Percentiles rank a stretch among this genome's conserved stretches.
phyloP scores from a whole-genome alignment of 768 basidiomycete species.

The Mycena vitilis region DNA sequence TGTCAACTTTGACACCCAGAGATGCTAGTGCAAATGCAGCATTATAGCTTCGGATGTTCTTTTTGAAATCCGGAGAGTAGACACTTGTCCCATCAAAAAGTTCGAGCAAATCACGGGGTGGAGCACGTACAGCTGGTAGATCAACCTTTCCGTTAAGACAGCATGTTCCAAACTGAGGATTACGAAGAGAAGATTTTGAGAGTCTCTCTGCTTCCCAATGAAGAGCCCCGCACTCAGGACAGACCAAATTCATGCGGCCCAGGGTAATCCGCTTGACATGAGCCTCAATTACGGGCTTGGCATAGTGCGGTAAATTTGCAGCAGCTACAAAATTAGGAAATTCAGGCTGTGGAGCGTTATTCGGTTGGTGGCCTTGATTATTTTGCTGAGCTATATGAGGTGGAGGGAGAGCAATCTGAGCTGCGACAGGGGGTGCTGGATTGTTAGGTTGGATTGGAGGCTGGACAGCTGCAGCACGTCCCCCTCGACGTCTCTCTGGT shows the following conservation, averaged over 20 bases:
- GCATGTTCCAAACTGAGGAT: slow-evolving; percentile 49
- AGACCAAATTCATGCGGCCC: neutral
- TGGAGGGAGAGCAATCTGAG: no score
- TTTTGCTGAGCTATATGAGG: no score
- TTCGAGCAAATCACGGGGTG: slow-evolving; percentile 37
- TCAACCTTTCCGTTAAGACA: slow-evolving; percentile 49
- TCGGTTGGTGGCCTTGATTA: no score
- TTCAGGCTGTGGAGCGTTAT: no score
- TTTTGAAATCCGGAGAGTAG: slow-evolving; percentile 39
- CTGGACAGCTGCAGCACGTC: no score
- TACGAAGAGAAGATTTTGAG: slow-evolving; percentile 19
- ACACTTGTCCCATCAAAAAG: slow-evolving; percentile 37
- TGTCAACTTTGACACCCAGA: slow-evolving; percentile 40
- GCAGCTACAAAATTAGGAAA: neutral
- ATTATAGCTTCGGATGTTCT: slow-evolving; percentile 50
- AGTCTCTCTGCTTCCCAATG: slow-evolving; percentile 39
- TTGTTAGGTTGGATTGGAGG: no score
- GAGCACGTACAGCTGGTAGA: slow-evolving; percentile 40
- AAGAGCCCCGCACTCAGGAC: neutral
- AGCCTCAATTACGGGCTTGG: slow-evolving; percentile 2
- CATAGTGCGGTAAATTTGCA: neutral
- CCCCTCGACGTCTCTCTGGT: no score
- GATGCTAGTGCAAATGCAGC: slow-evolving; percentile 49
- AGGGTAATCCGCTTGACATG: slow-evolving; percentile 24
- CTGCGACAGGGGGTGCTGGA: no score